phyloP scores from a whole-genome alignment of 495 filamentous ascomycete species.

The Xylaria longipes region DNA sequence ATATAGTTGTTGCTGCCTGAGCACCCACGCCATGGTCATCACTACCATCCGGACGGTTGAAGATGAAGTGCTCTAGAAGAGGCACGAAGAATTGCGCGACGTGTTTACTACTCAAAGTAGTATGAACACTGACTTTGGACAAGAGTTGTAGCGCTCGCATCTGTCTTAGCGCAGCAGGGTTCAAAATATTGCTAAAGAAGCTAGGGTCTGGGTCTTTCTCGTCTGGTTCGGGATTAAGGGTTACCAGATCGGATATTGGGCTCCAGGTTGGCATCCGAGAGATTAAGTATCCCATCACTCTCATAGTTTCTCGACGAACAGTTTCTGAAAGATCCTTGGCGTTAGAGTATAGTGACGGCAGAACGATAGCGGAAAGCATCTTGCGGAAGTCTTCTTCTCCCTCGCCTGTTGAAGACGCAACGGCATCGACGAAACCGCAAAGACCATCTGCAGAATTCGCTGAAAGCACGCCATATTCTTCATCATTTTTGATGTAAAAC shows the following conservation, averaged over 20 bases:
- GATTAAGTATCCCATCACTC: slow-evolving; percentile 78
- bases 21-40: slow-evolving; percentile 83
- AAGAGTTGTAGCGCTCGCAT: slow-evolving; percentile 81
- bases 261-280: slow-evolving; percentile 70
- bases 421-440: slow-evolving; percentile 76
- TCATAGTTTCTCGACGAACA: slow-evolving; percentile 79
- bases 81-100: slow-evolving; percentile 88
- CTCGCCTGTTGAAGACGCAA: slow-evolving; percentile 50
- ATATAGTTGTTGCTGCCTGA: slow-evolving; percentile 78
- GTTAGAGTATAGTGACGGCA: slow-evolving; percentile 79
- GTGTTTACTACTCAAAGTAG: slow-evolving; percentile 72
- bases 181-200: slow-evolving; percentile 91
- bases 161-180: slow-evolving; percentile 88
- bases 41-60: slow-evolving; percentile 76
- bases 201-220: slow-evolving; percentile 74
- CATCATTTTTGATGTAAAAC: slow-evolving; percentile 82
- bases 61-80: slow-evolving; percentile 90
- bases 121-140: slow-evolving; percentile 65
- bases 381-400: slow-evolving; percentile 41
- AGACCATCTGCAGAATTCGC: slow-evolving; percentile 79
- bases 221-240: slow-evolving; percentile 75
- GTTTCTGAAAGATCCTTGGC: slow-evolving; percentile 79
- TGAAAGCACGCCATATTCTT: slow-evolving; percentile 85
- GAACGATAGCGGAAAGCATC: slow-evolving; percentile 65
- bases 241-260: slow-evolving; percentile 74